Percentiles rank a stretch among this genome's conserved stretches.
phyloP scores from a whole-genome alignment of 345 rosid genomes.

The Syzygium oleosum region DNA sequence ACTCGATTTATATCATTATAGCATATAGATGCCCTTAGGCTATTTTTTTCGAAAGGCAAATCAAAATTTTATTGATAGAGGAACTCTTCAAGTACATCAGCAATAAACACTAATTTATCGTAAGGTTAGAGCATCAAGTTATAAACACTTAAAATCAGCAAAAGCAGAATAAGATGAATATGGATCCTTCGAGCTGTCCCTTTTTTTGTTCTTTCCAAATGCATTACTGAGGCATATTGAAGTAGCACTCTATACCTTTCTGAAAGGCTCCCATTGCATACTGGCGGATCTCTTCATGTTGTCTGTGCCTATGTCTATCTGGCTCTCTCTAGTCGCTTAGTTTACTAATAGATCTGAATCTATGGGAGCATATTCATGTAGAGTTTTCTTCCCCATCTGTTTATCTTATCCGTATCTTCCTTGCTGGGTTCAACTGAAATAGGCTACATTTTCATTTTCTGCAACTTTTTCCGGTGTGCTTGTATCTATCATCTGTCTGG shows the following conservation, averaged over 20 bases:
- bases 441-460: neutral
- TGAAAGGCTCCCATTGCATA: neutral
- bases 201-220: neutral
- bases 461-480: neutral
- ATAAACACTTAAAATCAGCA: neutral
- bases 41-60: neutral
- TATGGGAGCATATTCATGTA: neutral
- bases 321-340: neutral
- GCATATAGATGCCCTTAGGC: neutral
- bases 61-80: neutral
- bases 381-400: neutral
- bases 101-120: neutral
- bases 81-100: neutral
- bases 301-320: neutral
- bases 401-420: neutral
- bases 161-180: neutral
- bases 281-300: neutral
- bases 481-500: neutral
- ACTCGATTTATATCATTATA: neutral
- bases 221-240: neutral
- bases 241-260: neutral
- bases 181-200: neutral
- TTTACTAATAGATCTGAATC: neutral
- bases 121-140: neutral
- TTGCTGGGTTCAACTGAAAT: neutral